Conservation (phyloP, 768 basidiomycete species). For the Tephrocybe rancida region DNA sequence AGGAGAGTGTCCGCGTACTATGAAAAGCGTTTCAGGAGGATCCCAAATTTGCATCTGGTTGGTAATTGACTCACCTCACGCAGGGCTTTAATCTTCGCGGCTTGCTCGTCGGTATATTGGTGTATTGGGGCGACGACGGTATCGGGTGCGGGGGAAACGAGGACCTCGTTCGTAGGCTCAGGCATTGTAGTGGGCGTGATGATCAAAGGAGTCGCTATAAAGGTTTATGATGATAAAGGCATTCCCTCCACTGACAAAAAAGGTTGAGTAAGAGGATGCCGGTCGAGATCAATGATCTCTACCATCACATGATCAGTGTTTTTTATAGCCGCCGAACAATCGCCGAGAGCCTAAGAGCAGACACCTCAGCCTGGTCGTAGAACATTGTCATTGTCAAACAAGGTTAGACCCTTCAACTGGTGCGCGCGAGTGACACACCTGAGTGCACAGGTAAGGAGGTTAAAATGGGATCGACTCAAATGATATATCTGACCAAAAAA, state of each 20-base stretch:
- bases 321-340: too few relatives aligned
- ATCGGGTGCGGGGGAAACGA: conserved; percentile 56
- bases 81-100: conserved; percentile 57
- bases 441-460: too few relatives aligned
- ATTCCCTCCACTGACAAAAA: neutral
- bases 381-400: too few relatives aligned
- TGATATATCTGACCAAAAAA: neutral
- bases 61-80: conserved; percentile 49
- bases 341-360: too few relatives aligned
- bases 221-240: neutral
- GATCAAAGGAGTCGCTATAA: conserved; percentile 6
- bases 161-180: conserved; percentile 38
- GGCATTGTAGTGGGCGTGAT: conserved; percentile 14
- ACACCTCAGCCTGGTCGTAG: too few relatives aligned
- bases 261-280: too few relatives aligned
- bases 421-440: too few relatives aligned
- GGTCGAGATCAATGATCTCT: neutral
- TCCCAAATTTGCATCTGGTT: neutral
- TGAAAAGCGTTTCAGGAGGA: neutral
- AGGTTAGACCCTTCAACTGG: too few relatives aligned
- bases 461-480: too few relatives aligned
- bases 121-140: conserved; percentile 56
- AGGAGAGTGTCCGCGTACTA: conserved; percentile 71
- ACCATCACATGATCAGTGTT: conserved; percentile 10
- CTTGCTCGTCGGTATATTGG: conserved; percentile 66